Evolutionary conservation across 805 yeast species (phyloP).

Genomic region (Kuraishia floccosa): DNA sequence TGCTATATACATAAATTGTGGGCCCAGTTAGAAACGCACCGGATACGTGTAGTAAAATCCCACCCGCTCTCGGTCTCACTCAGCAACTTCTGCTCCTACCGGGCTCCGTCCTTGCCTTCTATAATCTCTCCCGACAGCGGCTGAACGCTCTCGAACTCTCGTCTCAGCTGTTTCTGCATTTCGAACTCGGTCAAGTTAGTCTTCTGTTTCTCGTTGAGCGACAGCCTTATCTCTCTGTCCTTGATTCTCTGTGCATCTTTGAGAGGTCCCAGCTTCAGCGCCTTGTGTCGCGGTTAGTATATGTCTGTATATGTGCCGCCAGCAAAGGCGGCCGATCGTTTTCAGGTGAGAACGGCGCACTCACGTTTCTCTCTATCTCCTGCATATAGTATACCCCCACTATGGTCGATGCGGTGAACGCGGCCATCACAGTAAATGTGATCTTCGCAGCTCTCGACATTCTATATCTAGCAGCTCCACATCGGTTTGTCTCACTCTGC

Average conservation of each 20-base stretch:
- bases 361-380: slow-evolving; percentile 49
- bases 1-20: no score
- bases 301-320: neutral
- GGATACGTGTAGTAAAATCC: no score
- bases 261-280: slow-evolving; percentile 73
- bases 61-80: no score
- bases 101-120: no score
- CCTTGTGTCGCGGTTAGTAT: slow-evolving; percentile 22
- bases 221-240: slow-evolving; percentile 26
- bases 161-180: slow-evolving; percentile 47
- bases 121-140: slow-evolving; percentile 47
- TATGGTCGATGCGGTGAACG: slow-evolving; percentile 47
- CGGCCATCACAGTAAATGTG: slow-evolving; percentile 51
- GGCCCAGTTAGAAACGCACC: no score
- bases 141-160: slow-evolving; percentile 46
- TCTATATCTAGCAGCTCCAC: neutral
- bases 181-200: slow-evolving; percentile 59
- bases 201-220: slow-evolving; percentile 23
- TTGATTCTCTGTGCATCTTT: slow-evolving; percentile 65
- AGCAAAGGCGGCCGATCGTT: neutral
- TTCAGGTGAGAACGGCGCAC: slow-evolving; percentile 11
- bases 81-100: no score
- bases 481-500: no score
- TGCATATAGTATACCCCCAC: slow-evolving; percentile 64
- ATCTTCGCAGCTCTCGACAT: slow-evolving; percentile 80